Percentiles rank a stretch among this genome's conserved stretches.
phyloP scores from a whole-genome alignment of 768 basidiomycete species.

The Mycena indigotica region DNA sequence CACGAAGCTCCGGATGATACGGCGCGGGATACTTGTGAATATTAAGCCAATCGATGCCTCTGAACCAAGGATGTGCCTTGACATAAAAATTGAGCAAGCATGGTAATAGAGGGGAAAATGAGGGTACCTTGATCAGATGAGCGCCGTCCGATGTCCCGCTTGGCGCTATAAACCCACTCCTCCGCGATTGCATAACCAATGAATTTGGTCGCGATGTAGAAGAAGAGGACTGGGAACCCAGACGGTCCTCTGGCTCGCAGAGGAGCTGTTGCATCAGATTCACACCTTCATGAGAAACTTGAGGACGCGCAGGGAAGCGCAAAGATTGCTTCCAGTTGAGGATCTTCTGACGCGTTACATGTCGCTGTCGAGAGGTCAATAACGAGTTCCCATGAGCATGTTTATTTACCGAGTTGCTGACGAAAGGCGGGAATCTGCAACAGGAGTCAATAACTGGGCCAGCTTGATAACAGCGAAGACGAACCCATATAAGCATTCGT shows the following conservation, averaged over 20 bases:
- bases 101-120: conserved; percentile 10
- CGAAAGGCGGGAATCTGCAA: conserved; percentile 88
- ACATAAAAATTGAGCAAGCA: conserved; percentile 12
- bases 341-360: conserved; percentile 96
- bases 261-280: conserved; percentile 87
- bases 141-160: conserved; percentile 73
- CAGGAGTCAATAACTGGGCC: no score
- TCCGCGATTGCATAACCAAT: conserved; percentile 70
- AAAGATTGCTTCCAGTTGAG: conserved; percentile 91
- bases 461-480: conserved; percentile 36
- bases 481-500: conserved; percentile 90
- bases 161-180: conserved; percentile 68
- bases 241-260: conserved; percentile 93
- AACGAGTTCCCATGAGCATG: conserved; percentile 12
- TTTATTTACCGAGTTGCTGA: conserved; percentile 88
- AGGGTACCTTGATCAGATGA: conserved; percentile 78
- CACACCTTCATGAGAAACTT: conserved; percentile 83
- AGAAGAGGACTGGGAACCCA: conserved; percentile 73
- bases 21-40: conserved; percentile 85
- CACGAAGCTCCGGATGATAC: conserved; percentile 81
- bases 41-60: conserved; percentile 85
- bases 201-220: conserved; percentile 78
- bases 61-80: conserved; percentile 88
- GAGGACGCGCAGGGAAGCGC: conserved; percentile 82
- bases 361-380: conserved; percentile 55